A percentile compares a stretch with the other conserved stretches of the same genome.
These are phyloP conservation scores for Strobilomyces echinocephalus DNA, from an alignment of 768 basidiomycete species.

Conservation along the genomic window DNA sequence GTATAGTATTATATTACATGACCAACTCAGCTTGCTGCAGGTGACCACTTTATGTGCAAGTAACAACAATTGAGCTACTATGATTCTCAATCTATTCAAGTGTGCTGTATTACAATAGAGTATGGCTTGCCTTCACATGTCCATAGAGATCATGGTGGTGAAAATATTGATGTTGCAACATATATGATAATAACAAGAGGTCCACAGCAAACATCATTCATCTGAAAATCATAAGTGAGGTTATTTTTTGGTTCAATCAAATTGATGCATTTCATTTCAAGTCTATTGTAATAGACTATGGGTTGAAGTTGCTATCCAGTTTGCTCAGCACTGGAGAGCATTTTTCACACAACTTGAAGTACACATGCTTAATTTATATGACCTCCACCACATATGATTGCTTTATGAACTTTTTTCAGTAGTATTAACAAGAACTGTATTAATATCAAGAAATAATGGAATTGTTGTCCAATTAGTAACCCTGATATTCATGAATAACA, in stretches of 20 bases:
- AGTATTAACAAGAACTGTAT: constrained; percentile 35
- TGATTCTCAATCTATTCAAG: no score
- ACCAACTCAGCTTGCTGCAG: no score
- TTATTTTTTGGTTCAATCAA: not conserved
- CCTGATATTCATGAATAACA: no score
- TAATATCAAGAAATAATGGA: constrained; percentile 18
- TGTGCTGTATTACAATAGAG: no score
- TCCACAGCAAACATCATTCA: no score
- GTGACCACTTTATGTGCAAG: no score
- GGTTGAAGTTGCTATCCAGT: constrained; percentile 39
- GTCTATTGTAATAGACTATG: constrained; percentile 35
- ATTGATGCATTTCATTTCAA: not conserved
- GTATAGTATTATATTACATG: not conserved
- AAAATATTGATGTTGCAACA: no score
- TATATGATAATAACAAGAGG: no score
- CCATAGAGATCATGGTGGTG: no score
- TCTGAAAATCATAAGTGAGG: not conserved
- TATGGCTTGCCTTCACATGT: no score
- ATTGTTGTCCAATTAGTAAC: not conserved
- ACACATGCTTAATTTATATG: constrained; percentile 30
- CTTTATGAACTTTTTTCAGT: constrained; percentile 39
- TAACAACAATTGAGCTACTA: no score
- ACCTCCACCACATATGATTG: constrained; percentile 40
- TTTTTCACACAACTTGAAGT: constrained; percentile 38
- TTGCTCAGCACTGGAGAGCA: constrained; percentile 37